Evolutionary conservation across 805 yeast species (phyloP), one percentile per base, ranked within the genome.

Genomic region (Cyberlindnera maclurae): DNA sequence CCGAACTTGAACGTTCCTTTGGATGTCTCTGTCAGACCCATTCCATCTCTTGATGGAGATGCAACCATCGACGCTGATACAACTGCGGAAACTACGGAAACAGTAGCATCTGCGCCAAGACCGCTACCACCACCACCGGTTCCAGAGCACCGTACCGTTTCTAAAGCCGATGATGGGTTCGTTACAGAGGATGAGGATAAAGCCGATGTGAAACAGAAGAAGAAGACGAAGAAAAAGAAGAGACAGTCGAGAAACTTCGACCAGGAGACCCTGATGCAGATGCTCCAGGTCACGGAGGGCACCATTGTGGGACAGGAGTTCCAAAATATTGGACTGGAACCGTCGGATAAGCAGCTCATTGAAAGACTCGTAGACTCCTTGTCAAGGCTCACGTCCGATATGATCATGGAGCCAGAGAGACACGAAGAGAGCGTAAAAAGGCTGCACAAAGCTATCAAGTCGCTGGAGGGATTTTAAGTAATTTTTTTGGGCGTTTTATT

Each of bases 331-430:
- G 83, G 82, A 29, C 68, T 88, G 46, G 88, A 90, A 9, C 62
- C 71, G 0, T 81, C 80, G 42, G 96, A 88, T 53, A 82, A 83
- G 48, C 80, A 76, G 50, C 67, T 89, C 30, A 67, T 90, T 31
- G 97, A 90, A 54, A 79, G 86, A 59, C 77, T 90, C 35, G 83
- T 90, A 3, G 95, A 88, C 52, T 79, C 94, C 2, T 66, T 90
- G 34, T 80, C 93, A 29, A 71, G 93, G 50, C 70, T 93, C 42
- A 87, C 95, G 3, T 86, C 89, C 38, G 96, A 88, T 54, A 87
- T 93, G 85, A 82, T 88, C 38, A 57, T 85, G 40, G 96, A 90
- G 58, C 86, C 86, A 22, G 76, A 75, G 22, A 75, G 93, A 52
- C 80, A 82, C 41, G 79, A 78, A 12, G 87, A 86, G 44, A 95